These are phyloP conservation scores for Pisolithus microcarpus DNA, from an alignment of 768 basidiomycete species.

Conservation along the genomic window DNA sequence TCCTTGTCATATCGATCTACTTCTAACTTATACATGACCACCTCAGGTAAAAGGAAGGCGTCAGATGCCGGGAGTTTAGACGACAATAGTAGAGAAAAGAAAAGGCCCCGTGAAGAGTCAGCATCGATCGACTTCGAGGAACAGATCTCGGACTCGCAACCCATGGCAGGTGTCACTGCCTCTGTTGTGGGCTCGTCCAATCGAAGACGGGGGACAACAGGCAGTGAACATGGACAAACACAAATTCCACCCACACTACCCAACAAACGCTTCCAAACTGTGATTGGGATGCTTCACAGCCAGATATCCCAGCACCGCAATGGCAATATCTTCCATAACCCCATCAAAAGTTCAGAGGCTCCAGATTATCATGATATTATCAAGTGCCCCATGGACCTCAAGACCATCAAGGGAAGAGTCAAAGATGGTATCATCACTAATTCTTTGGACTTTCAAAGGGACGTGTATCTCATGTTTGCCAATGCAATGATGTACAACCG, in stretches of 20 bases:
- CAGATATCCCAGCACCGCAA: slow-evolving; percentile 81
- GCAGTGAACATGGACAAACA: slow-evolving; percentile 11
- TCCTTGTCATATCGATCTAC: not conserved
- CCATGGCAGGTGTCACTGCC: not conserved
- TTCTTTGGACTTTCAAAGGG: slow-evolving; percentile 83
- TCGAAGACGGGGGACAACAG: slow-evolving; percentile 14
- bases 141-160: slow-evolving; percentile 27
- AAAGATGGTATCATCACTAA: slow-evolving; percentile 77
- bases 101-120: slow-evolving; percentile 22
- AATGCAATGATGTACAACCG: slow-evolving; percentile 98
- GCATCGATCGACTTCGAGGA: slow-evolving; percentile 32
- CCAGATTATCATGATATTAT: slow-evolving; percentile 90
- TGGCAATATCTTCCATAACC: slow-evolving; percentile 86
- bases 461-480: slow-evolving; percentile 89
- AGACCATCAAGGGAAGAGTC: slow-evolving; percentile 81
- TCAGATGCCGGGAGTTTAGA: slow-evolving; percentile 17
- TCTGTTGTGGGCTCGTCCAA: slow-evolving; percentile 7
- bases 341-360: slow-evolving; percentile 82
- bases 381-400: slow-evolving; percentile 92
- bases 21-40: not conserved
- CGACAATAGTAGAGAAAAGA: slow-evolving; percentile 21
- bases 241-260: slow-evolving; percentile 25
- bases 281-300: slow-evolving; percentile 74
- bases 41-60: slow-evolving; percentile 20
- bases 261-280: slow-evolving; percentile 70